Conservation (phyloP, 371 early-diverging fungal species). For the Mucor circinelloides region DNA sequence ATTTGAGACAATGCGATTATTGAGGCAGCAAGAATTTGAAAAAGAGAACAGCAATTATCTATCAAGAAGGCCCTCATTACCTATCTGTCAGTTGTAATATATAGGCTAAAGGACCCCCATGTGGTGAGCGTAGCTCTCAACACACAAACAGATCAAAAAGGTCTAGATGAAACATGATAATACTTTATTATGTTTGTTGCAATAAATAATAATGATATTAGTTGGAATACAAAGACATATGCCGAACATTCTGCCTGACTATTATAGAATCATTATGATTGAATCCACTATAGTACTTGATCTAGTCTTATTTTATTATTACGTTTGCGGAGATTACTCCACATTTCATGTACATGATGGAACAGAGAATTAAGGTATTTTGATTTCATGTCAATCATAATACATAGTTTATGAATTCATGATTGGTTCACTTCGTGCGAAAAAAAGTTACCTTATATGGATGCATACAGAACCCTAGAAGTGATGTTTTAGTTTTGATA, state of each 20-base stretch:
- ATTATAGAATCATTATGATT: not conserved
- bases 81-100: not conserved
- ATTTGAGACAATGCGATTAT: constrained; percentile 11
- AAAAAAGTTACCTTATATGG: not conserved
- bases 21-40: constrained; percentile 10
- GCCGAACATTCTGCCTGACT: not conserved
- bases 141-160: not conserved
- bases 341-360: not conserved
- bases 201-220: not conserved
- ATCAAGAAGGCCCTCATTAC: not conserved
- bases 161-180: not conserved
- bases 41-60: not conserved
- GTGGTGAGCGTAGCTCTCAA: not conserved
- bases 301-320: not conserved
- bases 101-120: not conserved
- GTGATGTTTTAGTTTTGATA: not conserved
- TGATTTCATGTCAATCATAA: not conserved
- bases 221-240: not conserved
- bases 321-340: not conserved
- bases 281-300: not conserved
- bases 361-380: not conserved
- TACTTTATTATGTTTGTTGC: not conserved
- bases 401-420: not conserved
- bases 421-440: not conserved
- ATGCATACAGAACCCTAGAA: constrained; percentile 2